Conservation (phyloP, 768 basidiomycete genomes). For the Rhodotorula toruloides region DNA sequence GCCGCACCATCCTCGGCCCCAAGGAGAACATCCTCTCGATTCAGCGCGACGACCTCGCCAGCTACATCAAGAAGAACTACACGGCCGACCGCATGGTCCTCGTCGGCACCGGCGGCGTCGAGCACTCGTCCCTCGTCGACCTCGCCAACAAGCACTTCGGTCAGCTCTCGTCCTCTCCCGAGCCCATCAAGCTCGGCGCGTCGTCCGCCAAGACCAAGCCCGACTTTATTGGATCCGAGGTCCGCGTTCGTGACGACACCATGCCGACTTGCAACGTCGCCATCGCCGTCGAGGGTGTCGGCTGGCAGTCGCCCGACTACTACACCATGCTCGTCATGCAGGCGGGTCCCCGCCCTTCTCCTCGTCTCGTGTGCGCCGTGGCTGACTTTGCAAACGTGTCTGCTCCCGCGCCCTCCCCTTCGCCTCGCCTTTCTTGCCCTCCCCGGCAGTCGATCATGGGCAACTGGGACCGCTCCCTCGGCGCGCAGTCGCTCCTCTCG, state of each 20-base stretch:
- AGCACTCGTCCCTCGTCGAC: conserved; percentile 84
- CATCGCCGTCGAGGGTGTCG: conserved; percentile 93
- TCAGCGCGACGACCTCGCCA: conserved; percentile 75
- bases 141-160: conserved; percentile 93
- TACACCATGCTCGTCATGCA: conserved; percentile 99
- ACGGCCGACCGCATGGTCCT: conserved; percentile 98
- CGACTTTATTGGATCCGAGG: conserved; percentile 85
- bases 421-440: no score
- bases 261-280: conserved; percentile 85
- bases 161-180: conserved; percentile 73
- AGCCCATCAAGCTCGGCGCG: conserved; percentile 82
- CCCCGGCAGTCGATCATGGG: conserved; percentile 95
- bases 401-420: no score
- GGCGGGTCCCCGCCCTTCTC: no score
- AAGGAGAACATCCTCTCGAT: conserved; percentile 94
- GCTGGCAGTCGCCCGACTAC: conserved; percentile 97
- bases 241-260: conserved; percentile 88
- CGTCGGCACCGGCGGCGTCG: conserved; percentile 91
- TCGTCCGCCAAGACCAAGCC: conserved; percentile 65
- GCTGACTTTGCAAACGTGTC: no score
- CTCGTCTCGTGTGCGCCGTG: no score
- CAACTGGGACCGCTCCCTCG: conserved; percentile 97
- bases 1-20: conserved; percentile 94
- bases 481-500: conserved; percentile 79
- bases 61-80: conserved; percentile 96